phyloP scores from a whole-genome alignment of 1,284 basidiomycete genomes.

The Tausonia pullulans region DNA sequence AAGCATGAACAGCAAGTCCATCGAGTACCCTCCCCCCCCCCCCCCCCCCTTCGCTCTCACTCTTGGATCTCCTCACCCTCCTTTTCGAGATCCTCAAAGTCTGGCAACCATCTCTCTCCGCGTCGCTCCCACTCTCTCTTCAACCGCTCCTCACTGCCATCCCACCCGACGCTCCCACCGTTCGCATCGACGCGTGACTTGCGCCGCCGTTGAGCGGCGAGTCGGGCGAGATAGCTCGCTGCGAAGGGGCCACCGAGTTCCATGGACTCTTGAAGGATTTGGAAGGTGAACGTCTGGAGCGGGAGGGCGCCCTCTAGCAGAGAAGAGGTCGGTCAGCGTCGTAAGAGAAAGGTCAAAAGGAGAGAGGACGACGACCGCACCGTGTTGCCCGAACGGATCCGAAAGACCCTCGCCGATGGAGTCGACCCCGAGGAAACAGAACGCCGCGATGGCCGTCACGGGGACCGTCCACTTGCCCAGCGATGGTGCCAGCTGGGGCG shows the following conservation, averaged over 20 bases:
- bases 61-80: neutral
- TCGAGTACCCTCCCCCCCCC: neutral
- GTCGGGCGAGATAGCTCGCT: neutral
- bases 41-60: neutral
- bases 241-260: neutral
- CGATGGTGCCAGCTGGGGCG: slow-evolving; percentile 1
- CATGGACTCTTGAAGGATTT: slow-evolving; percentile 9
- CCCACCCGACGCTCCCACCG: neutral
- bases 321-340: too few species aligned
- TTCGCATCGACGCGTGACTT: neutral
- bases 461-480: slow-evolving; percentile 5
- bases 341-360: neutral
- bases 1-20: too few species aligned
- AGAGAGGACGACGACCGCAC: neutral
- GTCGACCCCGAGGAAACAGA: slow-evolving; percentile 13
- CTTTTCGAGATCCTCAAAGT: neutral
- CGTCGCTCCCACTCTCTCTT: slow-evolving; percentile 4
- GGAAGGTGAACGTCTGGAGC: slow-evolving; percentile 3
- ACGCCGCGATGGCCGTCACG: slow-evolving; percentile 5
- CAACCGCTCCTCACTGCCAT: neutral
- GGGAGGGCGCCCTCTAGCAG: neutral
- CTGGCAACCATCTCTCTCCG: slow-evolving; percentile 6
- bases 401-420: slow-evolving; percentile 3
- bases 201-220: neutral
- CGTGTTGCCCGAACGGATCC: slow-evolving; percentile 9